phyloP scores from a whole-genome alignment of 2,329 filamentous ascomycete genomes.

The Paramyrothecium sp. region DNA sequence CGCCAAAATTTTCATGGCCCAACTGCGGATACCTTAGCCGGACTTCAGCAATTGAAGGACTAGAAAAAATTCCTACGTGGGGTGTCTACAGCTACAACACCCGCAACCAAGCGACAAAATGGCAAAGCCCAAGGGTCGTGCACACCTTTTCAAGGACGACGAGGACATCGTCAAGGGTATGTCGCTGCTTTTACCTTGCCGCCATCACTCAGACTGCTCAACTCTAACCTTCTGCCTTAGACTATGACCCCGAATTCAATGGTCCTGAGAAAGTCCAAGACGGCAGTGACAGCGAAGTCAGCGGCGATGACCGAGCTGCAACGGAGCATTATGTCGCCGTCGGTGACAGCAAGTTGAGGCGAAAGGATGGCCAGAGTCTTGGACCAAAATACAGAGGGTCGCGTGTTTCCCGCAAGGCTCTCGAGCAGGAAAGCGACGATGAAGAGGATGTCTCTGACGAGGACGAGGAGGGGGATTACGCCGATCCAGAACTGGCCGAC shows the following conservation, averaged over 20 bases:
- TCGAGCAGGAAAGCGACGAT: constrained; percentile 57
- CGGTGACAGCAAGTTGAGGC: constrained; percentile 80
- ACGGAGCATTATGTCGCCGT: constrained; percentile 87
- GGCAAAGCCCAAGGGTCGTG: constrained; percentile 50
- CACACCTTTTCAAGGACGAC: constrained; percentile 62
- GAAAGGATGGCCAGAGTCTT: constrained; percentile 65
- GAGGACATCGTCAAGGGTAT: constrained; percentile 63
- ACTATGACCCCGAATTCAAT: constrained; percentile 78
- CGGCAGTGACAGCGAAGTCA: constrained; percentile 48
- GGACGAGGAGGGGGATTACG: constrained; percentile 49
- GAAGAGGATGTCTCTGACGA: constrained; percentile 40
- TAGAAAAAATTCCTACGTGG: constrained; percentile 32
- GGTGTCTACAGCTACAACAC: constrained; percentile 15
- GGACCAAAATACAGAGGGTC: constrained; percentile 81
- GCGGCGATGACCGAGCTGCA: constrained; percentile 55
- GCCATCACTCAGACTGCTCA: not conserved
- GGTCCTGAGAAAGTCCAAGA: constrained; percentile 50
- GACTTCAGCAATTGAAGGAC: not conserved
- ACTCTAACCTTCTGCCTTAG: constrained; percentile 40
- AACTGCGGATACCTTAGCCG: no score
- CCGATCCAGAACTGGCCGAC: constrained; percentile 55
- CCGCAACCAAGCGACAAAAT: constrained; percentile 36
- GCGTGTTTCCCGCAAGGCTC: constrained; percentile 67
- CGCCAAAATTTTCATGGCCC: constrained; percentile 49
- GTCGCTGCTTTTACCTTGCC: not conserved